Evolutionary conservation across 306 rosid genomes (phyloP).

Genomic region (Corylus heterophylla): DNA sequence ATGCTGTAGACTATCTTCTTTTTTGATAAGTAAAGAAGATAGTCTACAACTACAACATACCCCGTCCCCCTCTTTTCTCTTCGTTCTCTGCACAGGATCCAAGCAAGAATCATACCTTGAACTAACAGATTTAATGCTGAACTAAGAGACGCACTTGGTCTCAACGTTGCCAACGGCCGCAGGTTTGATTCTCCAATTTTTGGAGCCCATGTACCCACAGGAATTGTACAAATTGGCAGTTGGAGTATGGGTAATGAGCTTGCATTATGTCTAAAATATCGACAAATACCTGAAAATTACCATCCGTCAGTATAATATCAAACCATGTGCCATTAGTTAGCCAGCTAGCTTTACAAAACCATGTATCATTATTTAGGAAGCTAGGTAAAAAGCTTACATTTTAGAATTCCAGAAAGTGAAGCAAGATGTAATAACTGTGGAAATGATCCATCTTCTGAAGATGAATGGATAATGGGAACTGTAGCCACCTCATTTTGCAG

Average conservation of each 20-base stretch:
- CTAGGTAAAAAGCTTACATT: slow-evolving; percentile 53
- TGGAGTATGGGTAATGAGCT: slow-evolving; percentile 86
- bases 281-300: slow-evolving; percentile 86
- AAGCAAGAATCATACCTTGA: slow-evolving; percentile 61
- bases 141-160: slow-evolving; percentile 78
- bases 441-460: slow-evolving; percentile 83
- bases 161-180: slow-evolving; percentile 84
- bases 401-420: slow-evolving; percentile 88
- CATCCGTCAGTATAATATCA: slow-evolving; percentile 41
- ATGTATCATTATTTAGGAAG: slow-evolving; percentile 14
- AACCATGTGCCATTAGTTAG: slow-evolving; percentile 6
- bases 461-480: slow-evolving; percentile 78
- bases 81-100: slow-evolving; percentile 22
- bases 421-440: slow-evolving; percentile 94
- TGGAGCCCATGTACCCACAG: slow-evolving; percentile 98
- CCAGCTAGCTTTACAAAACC: background rate
- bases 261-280: slow-evolving; percentile 87
- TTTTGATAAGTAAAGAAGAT: too few species aligned
- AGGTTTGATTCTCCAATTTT: slow-evolving; percentile 84
- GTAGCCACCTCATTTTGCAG: slow-evolving; percentile 88
- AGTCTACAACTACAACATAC: background rate
- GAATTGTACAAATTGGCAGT: slow-evolving; percentile 78
- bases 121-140: slow-evolving; percentile 81
- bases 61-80: slow-evolving; percentile 4
- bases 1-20: slow-evolving; percentile 7